A percentile compares a stretch with the other conserved stretches of the same genome.
These are phyloP conservation scores for Cutaneotrichosporon dermatis DNA, from an alignment of 1,284 basidiomycete genomes.

Conservation along the genomic window DNA sequence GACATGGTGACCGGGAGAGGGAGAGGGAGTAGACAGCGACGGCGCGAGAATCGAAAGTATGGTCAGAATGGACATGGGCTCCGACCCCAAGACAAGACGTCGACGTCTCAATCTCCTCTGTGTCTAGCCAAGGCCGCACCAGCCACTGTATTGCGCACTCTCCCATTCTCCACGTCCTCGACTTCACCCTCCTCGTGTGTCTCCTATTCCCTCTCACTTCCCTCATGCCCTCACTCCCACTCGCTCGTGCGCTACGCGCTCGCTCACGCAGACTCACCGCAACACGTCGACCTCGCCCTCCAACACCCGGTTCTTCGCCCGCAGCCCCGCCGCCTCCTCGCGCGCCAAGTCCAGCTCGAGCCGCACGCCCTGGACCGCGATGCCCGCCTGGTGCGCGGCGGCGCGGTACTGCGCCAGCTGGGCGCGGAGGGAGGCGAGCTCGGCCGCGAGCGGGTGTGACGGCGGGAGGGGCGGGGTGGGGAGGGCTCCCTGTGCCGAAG, in stretches of 20 bases:
- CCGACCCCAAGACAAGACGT: too few relatives aligned
- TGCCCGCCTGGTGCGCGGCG: slow-evolving; percentile 42
- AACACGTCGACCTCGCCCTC: slow-evolving; percentile 36
- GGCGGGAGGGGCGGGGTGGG: slow-evolving; percentile 48
- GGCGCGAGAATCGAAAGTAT: too few relatives aligned
- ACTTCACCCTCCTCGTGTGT: too few relatives aligned
- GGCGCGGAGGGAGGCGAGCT: slow-evolving; percentile 61
- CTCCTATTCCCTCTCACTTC: not conserved
- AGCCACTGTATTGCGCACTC: too few relatives aligned
- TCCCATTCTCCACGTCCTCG: too few relatives aligned
- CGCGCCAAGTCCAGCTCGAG: slow-evolving; percentile 41
- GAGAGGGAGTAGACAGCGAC: too few relatives aligned
- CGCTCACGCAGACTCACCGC: slow-evolving; percentile 26
- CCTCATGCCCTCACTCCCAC: not conserved
- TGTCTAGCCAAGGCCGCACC: too few relatives aligned
- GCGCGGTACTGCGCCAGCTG: slow-evolving; percentile 60
- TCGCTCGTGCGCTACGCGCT: too few relatives aligned
- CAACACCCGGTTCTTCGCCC: slow-evolving; percentile 39
- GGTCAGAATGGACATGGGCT: too few relatives aligned
- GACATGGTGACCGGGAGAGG: too few relatives aligned
- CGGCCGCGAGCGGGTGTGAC: slow-evolving; percentile 60
- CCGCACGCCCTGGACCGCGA: slow-evolving; percentile 46
- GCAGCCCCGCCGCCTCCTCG: slow-evolving; percentile 43
- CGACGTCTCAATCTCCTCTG: too few relatives aligned
- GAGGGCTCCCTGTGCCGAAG: not conserved